A percentile compares a stretch with the other conserved stretches of the same genome.
Conservation (phyloP, 768 basidiomycete species). For the Leccinum obscurum region DNA sequence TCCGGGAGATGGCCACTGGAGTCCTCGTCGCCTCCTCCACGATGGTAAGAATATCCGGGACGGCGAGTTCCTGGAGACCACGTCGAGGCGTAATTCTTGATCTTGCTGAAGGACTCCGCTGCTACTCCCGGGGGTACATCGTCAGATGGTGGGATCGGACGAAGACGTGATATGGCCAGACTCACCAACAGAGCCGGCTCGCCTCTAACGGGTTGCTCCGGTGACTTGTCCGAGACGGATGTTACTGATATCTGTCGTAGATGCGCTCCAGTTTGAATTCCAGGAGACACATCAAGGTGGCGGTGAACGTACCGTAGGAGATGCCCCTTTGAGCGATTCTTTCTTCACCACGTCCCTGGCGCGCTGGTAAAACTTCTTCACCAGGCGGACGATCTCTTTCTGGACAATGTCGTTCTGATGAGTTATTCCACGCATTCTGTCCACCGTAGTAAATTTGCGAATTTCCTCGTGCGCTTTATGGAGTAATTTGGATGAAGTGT, state of each 20-base stretch:
- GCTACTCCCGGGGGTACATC: not conserved
- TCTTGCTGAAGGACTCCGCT: not conserved
- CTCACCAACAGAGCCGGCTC: not conserved
- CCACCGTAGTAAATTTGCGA: not conserved
- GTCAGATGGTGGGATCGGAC: not conserved
- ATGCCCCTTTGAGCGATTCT: not conserved
- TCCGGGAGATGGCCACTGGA: not conserved
- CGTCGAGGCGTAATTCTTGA: not conserved
- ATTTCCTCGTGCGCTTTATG: not conserved
- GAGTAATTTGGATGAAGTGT: conserved; percentile 1
- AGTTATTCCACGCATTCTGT: not conserved
- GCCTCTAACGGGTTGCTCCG: not conserved
- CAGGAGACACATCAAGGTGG: not conserved
- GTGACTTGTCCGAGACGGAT: not conserved
- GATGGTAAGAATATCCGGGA: conserved; percentile 7
- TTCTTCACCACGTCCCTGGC: not conserved
- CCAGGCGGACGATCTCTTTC: not conserved
- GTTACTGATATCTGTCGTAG: not conserved
- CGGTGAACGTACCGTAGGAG: not conserved
- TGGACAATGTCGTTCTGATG: not conserved
- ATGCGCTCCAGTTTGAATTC: not conserved
- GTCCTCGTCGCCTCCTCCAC: conserved; percentile 9
- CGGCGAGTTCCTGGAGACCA: not conserved
- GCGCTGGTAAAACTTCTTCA: conserved; percentile 1
- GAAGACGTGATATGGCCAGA: not conserved